Conservation (phyloP, 192 early-diverging fungal genomes). For the Oehlia diaphana region DNA sequence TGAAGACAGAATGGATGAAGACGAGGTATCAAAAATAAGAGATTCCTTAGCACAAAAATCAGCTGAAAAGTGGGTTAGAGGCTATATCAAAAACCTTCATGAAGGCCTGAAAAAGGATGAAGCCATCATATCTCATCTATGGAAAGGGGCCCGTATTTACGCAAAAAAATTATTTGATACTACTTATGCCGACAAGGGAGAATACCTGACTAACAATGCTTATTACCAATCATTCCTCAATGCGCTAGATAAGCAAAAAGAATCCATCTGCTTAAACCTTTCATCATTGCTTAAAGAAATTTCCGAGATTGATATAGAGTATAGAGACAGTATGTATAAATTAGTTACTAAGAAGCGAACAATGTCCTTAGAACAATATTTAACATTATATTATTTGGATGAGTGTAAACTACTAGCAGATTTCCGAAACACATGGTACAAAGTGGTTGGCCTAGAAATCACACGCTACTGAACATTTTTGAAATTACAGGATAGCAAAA, state of each 20-base stretch:
- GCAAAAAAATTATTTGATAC: conserved; percentile 7
- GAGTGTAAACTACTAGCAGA: too few species aligned
- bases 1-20: background rate
- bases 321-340: background rate
- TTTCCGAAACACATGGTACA: too few species aligned
- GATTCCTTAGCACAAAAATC: background rate
- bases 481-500: too few species aligned
- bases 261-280: conserved; percentile 3
- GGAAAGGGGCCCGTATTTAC: background rate
- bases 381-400: background rate
- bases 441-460: too few species aligned
- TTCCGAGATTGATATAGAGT: background rate
- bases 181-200: background rate
- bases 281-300: background rate
- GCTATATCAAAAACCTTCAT: conserved; percentile 15
- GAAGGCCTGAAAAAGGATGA: conserved; percentile 16
- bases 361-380: background rate
- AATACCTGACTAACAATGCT: too few species aligned
- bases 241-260: background rate
- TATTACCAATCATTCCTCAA: too few species aligned
- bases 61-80: conserved; percentile 9
- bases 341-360: background rate
- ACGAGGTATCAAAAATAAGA: conserved; percentile 2
- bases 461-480: too few species aligned
- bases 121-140: conserved; percentile 15